These are phyloP conservation scores for Aspergillus alliaceus DNA, from an alignment of 2,329 filamentous ascomycete genomes.

Conservation along the genomic window DNA sequence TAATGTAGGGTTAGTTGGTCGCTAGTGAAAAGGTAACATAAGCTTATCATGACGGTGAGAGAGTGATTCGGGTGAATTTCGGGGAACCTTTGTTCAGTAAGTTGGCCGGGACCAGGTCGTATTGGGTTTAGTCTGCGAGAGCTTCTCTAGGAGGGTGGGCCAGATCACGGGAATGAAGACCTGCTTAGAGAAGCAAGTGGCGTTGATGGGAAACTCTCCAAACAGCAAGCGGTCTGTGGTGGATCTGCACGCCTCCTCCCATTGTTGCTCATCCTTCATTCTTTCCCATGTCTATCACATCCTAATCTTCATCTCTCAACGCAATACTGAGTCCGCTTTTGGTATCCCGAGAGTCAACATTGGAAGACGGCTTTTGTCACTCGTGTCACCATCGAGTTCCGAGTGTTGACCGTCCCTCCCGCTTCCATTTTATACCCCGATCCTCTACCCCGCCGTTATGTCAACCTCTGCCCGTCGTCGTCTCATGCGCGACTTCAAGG, in stretches of 20 bases:
- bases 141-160: neutral
- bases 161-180: neutral
- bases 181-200: too few species aligned
- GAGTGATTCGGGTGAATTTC: neutral
- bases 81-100: neutral
- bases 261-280: neutral
- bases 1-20: neutral
- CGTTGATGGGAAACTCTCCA: neutral
- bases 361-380: neutral
- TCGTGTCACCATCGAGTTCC: neutral
- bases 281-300: conserved; percentile 7
- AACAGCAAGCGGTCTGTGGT: neutral
- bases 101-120: neutral
- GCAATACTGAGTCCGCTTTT: neutral
- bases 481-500: conserved; percentile 99
- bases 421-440: neutral
- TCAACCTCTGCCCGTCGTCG: conserved; percentile 93
- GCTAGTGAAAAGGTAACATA: neutral
- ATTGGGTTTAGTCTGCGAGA: neutral
- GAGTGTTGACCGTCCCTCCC: neutral
- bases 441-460: conserved; percentile 53
- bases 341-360: neutral
- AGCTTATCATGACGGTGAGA: neutral
- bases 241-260: neutral
- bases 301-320: neutral